Conservation (phyloP, 148 eudicot species). For the Simmondsia chinensis region DNA sequence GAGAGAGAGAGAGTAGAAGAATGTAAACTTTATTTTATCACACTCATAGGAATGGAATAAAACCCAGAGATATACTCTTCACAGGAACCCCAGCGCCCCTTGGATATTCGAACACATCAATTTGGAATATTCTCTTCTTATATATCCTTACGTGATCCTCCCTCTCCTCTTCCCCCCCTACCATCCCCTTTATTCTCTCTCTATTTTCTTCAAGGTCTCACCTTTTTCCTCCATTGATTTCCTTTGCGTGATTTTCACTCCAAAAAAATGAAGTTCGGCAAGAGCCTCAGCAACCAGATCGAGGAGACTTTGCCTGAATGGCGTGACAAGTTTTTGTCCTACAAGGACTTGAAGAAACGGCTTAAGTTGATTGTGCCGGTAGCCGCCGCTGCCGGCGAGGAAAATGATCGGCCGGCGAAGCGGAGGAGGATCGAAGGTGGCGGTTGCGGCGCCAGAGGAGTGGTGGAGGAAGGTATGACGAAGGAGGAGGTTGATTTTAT, state of each 20-base stretch:
- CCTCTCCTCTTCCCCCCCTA: neutral
- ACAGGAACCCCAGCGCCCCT: slow-evolving; percentile 12
- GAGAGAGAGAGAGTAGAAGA: neutral
- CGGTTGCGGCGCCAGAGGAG: slow-evolving; percentile 5
- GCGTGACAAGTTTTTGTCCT: slow-evolving; percentile 87
- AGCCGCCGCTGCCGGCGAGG: slow-evolving; percentile 1
- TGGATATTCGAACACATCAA: slow-evolving; percentile 33
- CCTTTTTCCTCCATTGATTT: neutral
- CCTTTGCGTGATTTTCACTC: neutral
- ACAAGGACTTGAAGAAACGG: slow-evolving; percentile 80
- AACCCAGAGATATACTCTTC: slow-evolving; percentile 31
- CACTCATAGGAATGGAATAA: slow-evolving; percentile 16
- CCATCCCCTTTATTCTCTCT: neutral
- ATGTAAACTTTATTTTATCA: neutral
- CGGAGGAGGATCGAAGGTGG: slow-evolving; percentile 23
- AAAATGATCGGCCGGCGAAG: slow-evolving; percentile 32
- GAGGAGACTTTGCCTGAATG: slow-evolving; percentile 95
- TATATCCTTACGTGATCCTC: slow-evolving; percentile 11
- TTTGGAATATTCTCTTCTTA: slow-evolving; percentile 26
- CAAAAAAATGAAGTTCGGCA: slow-evolving; percentile 75
- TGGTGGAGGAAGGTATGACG: slow-evolving; percentile 33
- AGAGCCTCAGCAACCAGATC: slow-evolving; percentile 83
- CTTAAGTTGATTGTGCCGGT: slow-evolving; percentile 63
- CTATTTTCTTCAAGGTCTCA: neutral
- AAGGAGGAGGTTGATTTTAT: slow-evolving; percentile 63